These are phyloP conservation scores for Aspergillus tubingensis DNA, from an alignment of 2,329 filamentous ascomycete genomes.

Conservation along the genomic window DNA sequence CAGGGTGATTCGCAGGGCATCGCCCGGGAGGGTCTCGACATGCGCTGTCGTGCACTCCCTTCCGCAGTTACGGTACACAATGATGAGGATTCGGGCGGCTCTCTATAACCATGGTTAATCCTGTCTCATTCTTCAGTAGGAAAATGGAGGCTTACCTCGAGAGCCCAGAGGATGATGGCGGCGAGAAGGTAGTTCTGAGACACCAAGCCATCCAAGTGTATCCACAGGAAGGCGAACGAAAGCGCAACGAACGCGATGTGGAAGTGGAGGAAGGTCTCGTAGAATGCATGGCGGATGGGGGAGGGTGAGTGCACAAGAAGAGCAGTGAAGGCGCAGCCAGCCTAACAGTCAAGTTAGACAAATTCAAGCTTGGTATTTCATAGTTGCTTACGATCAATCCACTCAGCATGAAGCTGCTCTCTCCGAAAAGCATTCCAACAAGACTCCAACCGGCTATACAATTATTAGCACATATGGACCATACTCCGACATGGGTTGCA, in stretches of 20 bases:
- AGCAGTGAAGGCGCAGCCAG: constrained; percentile 60
- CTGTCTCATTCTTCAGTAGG: not conserved
- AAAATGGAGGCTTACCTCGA: constrained; percentile 52
- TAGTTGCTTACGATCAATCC: constrained; percentile 47
- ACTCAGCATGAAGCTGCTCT: constrained; percentile 39
- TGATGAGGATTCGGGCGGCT: constrained; percentile 61
- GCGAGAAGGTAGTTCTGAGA: constrained; percentile 75
- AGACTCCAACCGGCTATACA: constrained; percentile 46
- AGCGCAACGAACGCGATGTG: constrained; percentile 76
- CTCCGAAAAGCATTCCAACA: constrained; percentile 31
- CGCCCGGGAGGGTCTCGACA: constrained; percentile 69
- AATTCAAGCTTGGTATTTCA: not conserved
- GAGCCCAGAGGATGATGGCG: constrained; percentile 73
- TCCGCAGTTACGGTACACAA: constrained; percentile 66
- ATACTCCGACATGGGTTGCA: not conserved
- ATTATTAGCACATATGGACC: constrained; percentile 47
- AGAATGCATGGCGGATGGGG: constrained; percentile 87
- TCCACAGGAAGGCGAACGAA: constrained; percentile 70
- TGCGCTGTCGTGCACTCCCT: constrained; percentile 63
- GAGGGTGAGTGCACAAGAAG: constrained; percentile 73
- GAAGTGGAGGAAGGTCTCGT: constrained; percentile 89
- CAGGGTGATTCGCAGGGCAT: constrained; percentile 70
- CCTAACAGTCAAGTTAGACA: constrained; percentile 28
- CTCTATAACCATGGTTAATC: constrained; percentile 42
- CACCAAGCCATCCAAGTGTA: constrained; percentile 72